Evolutionary conservation across 1,139 yeast genomes (phyloP).

Genomic region (Taphrina betulina): DNA sequence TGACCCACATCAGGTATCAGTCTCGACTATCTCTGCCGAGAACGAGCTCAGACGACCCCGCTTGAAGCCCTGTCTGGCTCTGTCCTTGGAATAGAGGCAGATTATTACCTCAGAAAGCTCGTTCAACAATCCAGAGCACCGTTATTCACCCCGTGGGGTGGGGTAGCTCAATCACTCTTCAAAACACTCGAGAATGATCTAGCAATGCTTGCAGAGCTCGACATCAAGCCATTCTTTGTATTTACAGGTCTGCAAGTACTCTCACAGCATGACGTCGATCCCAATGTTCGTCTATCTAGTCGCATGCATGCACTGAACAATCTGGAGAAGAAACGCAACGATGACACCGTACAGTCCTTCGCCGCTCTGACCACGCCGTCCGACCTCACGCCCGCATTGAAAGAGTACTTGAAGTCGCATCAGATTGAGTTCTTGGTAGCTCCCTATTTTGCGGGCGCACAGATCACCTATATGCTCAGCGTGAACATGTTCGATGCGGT

Average conservation of each 20-base stretch:
- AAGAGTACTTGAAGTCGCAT: constrained; percentile 49
- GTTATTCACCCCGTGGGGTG: constrained; percentile 75
- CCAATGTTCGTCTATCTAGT: constrained; percentile 34
- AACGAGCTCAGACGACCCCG: constrained; percentile 18
- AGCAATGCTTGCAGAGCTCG: constrained; percentile 57
- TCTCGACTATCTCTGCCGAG: constrained; percentile 16
- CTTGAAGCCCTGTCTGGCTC: constrained; percentile 15
- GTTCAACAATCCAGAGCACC: constrained; percentile 68
- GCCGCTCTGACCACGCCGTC: not conserved
- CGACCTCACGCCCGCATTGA: constrained; percentile 13
- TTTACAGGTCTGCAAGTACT: constrained; percentile 55
- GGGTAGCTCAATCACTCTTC: constrained; percentile 67
- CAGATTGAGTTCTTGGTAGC: constrained; percentile 70
- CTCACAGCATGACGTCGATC: constrained; percentile 16
- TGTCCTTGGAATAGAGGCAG: constrained; percentile 74
- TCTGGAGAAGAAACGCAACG: constrained; percentile 44
- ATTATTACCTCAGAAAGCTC: constrained; percentile 63
- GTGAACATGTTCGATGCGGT: constrained; percentile 59
- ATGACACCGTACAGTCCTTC: constrained; percentile 43
- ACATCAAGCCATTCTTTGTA: constrained; percentile 74
- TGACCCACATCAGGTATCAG: constrained; percentile 22
- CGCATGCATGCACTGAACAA: constrained; percentile 46
- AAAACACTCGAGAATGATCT: constrained; percentile 63
- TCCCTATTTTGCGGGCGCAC: constrained; percentile 81
- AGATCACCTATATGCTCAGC: constrained; percentile 64